A percentile compares a stretch with the other conserved stretches of the same genome.
phyloP scores from a whole-genome alignment of 1,139 yeast genomes.

The Wickerhamomyces sp. region DNA sequence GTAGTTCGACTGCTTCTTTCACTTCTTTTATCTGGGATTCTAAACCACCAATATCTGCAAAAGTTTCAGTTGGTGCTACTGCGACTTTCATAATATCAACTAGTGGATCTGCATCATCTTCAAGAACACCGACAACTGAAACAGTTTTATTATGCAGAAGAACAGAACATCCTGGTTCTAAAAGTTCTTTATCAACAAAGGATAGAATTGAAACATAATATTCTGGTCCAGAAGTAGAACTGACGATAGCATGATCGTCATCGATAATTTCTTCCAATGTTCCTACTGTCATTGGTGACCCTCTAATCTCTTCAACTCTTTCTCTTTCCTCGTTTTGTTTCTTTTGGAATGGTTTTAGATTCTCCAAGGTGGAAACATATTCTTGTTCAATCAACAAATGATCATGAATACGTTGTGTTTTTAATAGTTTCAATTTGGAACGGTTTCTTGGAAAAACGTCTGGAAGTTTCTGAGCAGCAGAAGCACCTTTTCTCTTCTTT shows the following conservation, averaged over 20 bases:
- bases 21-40: slow-evolving; percentile 96
- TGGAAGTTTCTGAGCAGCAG: slow-evolving; percentile 80
- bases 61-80: slow-evolving; percentile 94
- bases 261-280: slow-evolving; percentile 95
- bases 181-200: slow-evolving; percentile 93
- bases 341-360: slow-evolving; percentile 93
- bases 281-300: slow-evolving; percentile 96
- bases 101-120: slow-evolving; percentile 97
- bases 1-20: slow-evolving; percentile 96
- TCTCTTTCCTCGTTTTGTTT: slow-evolving; percentile 95
- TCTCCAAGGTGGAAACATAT: slow-evolving; percentile 91
- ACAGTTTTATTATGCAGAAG: slow-evolving; percentile 93
- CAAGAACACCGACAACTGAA: slow-evolving; percentile 90
- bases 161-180: slow-evolving; percentile 98
- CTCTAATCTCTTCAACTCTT: slow-evolving; percentile 92
- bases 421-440: slow-evolving; percentile 82
- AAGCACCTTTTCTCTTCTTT: slow-evolving; percentile 87
- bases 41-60: slow-evolving; percentile 96
- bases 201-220: slow-evolving; percentile 93
- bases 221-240: slow-evolving; percentile 94
- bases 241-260: slow-evolving; percentile 98
- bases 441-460: slow-evolving; percentile 88
- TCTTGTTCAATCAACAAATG: slow-evolving; percentile 93
- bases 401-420: slow-evolving; percentile 95
- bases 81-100: slow-evolving; percentile 96